Evolutionary conservation across 2,329 filamentous ascomycete species (phyloP).

Genomic region (Scortechinia acanthostroma): DNA sequence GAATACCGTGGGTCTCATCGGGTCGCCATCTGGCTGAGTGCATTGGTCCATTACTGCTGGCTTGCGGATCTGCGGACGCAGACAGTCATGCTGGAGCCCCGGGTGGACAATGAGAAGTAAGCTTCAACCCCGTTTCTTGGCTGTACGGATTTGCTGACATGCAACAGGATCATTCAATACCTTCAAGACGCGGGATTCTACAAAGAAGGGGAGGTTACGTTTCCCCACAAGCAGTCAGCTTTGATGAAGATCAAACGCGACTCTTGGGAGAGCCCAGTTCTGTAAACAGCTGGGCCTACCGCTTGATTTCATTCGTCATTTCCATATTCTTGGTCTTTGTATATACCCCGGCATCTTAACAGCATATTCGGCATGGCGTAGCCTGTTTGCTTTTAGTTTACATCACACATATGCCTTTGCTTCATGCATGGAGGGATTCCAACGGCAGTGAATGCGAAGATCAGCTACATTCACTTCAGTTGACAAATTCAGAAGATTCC

Average conservation of each 20-base stretch:
- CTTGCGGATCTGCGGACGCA: conserved; percentile 74
- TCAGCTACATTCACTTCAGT: no score
- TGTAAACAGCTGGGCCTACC: no score
- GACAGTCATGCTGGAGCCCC: conserved; percentile 77
- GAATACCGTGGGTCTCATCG: conserved; percentile 67
- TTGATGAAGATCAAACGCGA: conserved; percentile 14
- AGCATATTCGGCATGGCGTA: no score
- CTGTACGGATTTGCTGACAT: background rate
- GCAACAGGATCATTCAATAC: conserved; percentile 37
- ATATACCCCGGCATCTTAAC: no score
- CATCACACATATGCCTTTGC: no score
- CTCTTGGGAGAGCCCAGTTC: conserved; percentile 11
- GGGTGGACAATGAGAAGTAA: conserved; percentile 84
- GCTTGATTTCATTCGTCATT: no score
- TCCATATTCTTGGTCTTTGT: no score
- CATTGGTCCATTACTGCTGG: conserved; percentile 81
- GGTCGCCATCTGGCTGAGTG: conserved; percentile 77
- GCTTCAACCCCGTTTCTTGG: conserved; percentile 13
- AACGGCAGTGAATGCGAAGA: no score
- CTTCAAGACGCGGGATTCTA: conserved; percentile 53
- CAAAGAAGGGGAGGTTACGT: conserved; percentile 58
- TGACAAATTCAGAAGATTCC: no score
- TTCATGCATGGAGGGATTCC: no score
- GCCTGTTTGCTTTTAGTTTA: no score
- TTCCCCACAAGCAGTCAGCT: conserved; percentile 46